A percentile compares a stretch with the other conserved stretches of the same genome.
Evolutionary conservation across 1,139 yeast species (phyloP).

Genomic region (Taphrina flavorubra): DNA sequence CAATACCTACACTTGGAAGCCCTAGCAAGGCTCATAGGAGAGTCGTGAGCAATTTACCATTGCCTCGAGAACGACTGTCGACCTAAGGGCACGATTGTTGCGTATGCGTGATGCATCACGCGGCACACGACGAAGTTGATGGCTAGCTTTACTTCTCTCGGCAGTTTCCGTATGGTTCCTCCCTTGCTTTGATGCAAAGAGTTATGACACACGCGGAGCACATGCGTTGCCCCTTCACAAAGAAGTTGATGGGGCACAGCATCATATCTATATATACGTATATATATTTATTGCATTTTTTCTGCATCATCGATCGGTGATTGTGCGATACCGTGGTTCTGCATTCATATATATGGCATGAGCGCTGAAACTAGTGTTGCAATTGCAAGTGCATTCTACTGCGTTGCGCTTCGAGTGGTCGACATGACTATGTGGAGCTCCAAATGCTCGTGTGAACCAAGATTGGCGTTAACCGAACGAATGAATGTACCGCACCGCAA

Average conservation of each 20-base stretch:
- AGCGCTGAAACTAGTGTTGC: too few species aligned
- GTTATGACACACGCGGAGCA: too few species aligned
- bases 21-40: slow-evolving; percentile 26
- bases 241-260: background rate
- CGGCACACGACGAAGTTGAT: background rate
- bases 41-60: slow-evolving; percentile 29
- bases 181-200: too few species aligned
- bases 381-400: too few species aligned
- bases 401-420: background rate
- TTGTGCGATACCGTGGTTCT: too few species aligned
- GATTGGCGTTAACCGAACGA: slow-evolving; percentile 1
- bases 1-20: slow-evolving; percentile 7
- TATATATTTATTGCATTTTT: background rate
- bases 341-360: too few species aligned
- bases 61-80: slow-evolving; percentile 26
- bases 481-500: too few species aligned
- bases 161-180: too few species aligned
- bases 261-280: background rate
- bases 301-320: too few species aligned
- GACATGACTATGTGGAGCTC: slow-evolving; percentile 1
- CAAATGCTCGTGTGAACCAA: background rate
- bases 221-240: background rate
- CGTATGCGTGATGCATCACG: background rate
- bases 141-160: too few species aligned
- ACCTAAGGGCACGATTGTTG: background rate